Evolutionary conservation across 306 rosid genomes (phyloP).

Genomic region (Senna siamea): DNA sequence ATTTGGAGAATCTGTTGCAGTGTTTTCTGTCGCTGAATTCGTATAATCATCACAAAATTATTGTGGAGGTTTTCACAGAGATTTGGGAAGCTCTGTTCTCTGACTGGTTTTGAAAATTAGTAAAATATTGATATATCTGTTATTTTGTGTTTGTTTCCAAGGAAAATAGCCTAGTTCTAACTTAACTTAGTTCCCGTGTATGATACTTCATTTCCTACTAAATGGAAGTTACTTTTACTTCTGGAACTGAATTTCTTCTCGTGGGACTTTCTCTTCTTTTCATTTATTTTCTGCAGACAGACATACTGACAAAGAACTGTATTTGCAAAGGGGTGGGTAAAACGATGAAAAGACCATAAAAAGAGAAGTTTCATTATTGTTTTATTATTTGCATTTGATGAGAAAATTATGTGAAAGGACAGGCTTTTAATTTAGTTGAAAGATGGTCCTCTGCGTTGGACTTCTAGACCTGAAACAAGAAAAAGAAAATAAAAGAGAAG

Average conservation of each 20-base stretch:
- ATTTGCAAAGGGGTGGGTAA: slow-evolving; percentile 36
- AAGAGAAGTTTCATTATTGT: slow-evolving; percentile 8
- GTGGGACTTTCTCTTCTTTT: not conserved
- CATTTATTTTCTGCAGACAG: slow-evolving; percentile 15
- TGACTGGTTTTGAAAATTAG: slow-evolving; percentile 52
- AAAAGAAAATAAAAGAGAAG: slow-evolving; percentile 10
- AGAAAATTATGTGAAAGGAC: slow-evolving; percentile 15
- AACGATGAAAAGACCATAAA: slow-evolving; percentile 33
- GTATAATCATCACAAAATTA: slow-evolving; percentile 68
- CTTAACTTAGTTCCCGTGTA: slow-evolving; percentile 45
- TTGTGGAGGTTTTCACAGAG: slow-evolving; percentile 86
- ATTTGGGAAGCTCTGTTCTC: slow-evolving; percentile 91
- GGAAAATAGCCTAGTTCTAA: slow-evolving; percentile 41
- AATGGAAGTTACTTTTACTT: not conserved
- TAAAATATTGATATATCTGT: no score
- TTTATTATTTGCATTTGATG: slow-evolving; percentile 13
- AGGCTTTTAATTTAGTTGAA: slow-evolving; percentile 12
- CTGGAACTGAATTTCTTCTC: slow-evolving; percentile 4
- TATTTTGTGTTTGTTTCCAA: slow-evolving; percentile 30
- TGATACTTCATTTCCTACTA: slow-evolving; percentile 45
- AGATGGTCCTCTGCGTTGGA: slow-evolving; percentile 6
- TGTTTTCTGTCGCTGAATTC: slow-evolving; percentile 85
- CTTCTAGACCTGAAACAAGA: slow-evolving; percentile 47
- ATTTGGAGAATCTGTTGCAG: slow-evolving; percentile 89
- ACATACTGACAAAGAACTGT: slow-evolving; percentile 36